phyloP scores from a whole-genome alignment of 73 alveolate genomes.

The Symbiodinium natans region DNA sequence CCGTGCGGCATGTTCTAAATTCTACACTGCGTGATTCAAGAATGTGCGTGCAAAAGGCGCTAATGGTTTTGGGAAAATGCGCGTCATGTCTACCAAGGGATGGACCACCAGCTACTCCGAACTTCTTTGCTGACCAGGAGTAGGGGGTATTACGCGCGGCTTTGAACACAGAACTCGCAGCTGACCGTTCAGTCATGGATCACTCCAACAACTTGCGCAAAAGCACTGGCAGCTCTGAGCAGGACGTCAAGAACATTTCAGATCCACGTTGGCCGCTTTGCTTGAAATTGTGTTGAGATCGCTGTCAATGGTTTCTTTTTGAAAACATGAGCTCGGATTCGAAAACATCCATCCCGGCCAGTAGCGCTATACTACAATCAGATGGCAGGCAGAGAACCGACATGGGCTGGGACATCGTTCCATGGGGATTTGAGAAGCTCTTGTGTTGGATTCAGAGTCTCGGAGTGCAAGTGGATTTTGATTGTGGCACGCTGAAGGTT shows the following conservation, averaged over 20 bases:
- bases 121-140: constrained; percentile 68
- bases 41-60: too few relatives aligned
- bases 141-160: not conserved
- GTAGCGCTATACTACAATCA: too few relatives aligned
- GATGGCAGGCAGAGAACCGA: constrained; percentile 88
- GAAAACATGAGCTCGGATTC: too few relatives aligned
- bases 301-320: too few relatives aligned
- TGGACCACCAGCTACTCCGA: constrained; percentile 26
- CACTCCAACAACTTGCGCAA: too few relatives aligned
- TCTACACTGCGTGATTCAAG: too few relatives aligned
- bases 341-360: too few relatives aligned
- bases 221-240: too few relatives aligned
- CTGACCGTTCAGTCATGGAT: too few relatives aligned
- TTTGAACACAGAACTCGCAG: too few relatives aligned
- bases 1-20: too few relatives aligned
- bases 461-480: not conserved
- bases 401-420: constrained; percentile 94
- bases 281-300: not conserved
- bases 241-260: constrained; percentile 55
- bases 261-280: constrained; percentile 66
- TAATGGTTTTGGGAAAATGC: too few relatives aligned
- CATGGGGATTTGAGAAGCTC: constrained; percentile 94
- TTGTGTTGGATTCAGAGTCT: constrained; percentile 87
- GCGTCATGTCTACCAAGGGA: constrained; percentile 44
- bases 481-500: not conserved